phyloP scores from a whole-genome alignment of 345 rosid genomes.

The Heritiera littoralis region DNA sequence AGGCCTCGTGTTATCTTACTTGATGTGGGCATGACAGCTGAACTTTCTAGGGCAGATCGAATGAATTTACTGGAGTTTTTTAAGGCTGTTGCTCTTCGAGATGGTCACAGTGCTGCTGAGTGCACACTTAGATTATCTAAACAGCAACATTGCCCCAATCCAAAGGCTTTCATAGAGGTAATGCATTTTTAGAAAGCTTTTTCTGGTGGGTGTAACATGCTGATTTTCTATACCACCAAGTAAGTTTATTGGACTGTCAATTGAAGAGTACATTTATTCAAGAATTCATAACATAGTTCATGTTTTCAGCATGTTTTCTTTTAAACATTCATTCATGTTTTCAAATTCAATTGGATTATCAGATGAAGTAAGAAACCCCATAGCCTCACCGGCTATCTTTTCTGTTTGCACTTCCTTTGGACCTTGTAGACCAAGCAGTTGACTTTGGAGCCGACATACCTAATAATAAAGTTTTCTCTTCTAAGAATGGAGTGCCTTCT shows the following conservation, averaged over 20 bases:
- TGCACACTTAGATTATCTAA: constrained; percentile 61
- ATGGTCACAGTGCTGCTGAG: constrained; percentile 77
- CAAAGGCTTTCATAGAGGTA: constrained; percentile 66
- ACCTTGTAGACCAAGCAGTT: neutral
- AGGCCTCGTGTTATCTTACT: constrained; percentile 78
- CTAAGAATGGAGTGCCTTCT: neutral
- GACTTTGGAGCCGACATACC: neutral
- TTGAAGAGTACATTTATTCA: constrained; percentile 9
- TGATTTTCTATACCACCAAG: neutral
- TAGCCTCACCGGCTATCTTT: neutral
- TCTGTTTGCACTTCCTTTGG: neutral
- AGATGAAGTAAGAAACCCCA: neutral
- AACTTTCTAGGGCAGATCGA: constrained; percentile 62
- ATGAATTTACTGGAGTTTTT: constrained; percentile 65
- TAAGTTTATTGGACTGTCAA: neutral
- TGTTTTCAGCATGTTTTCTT: neutral
- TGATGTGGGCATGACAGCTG: constrained; percentile 88
- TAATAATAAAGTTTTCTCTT: neutral
- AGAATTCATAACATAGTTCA: neutral
- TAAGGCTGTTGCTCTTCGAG: constrained; percentile 68
- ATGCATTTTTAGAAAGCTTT: neutral
- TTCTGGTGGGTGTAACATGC: constrained; percentile 1
- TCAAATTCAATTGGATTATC: neutral
- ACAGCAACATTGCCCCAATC: constrained; percentile 67
- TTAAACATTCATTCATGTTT: neutral